Evolutionary conservation across 257 asterid species (phyloP), one percentile per base, ranked within the genome.

Genomic region (Jasminum sambac): DNA sequence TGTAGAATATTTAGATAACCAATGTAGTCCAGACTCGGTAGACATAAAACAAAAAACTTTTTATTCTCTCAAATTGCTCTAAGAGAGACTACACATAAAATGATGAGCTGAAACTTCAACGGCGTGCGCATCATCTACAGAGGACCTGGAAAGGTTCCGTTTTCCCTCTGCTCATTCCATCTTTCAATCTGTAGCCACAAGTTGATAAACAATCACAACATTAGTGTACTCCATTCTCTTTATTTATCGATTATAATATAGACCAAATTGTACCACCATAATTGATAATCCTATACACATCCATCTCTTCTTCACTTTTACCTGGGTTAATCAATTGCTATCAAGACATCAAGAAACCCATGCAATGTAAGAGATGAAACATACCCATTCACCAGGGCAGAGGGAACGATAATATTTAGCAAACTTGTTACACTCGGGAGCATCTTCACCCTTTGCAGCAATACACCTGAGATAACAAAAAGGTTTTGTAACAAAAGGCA

Each of bases 331-430:
- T 66, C 25, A 41, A 76, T 42, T 67, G 62, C 38, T 46, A 63
- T 48, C 74, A 55, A 38, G 58, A 65, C 23, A 40, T 25, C n/a
- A 43, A 17, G n/a, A 37, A 74, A 55, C 25, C 59, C 61, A 72
- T 39, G 55, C 43, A 48, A 34, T 14, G 3, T 0, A 52, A 44
- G 24, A 37, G 62, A 66, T 21, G 66, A 44, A 17, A 72, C 84
- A 46, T 91, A 94, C 99, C 99, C 99, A 91, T 94, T 94, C 99
- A 61, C 95, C 92, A 0, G 99, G 99, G 77, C 99, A 94, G 67
- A 94, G 95, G 77, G 96, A 68, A 43, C 99, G 96, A 66, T 94
- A 91, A 72, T 91, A 94, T 70, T 94, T 94, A 59, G 97, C 98
- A 65, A 94, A 94, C 87, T 89, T 91, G 74, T 94, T 86, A 68